Conservation (phyloP, 306 rosid genomes). For the Abrus precatorius region DNA sequence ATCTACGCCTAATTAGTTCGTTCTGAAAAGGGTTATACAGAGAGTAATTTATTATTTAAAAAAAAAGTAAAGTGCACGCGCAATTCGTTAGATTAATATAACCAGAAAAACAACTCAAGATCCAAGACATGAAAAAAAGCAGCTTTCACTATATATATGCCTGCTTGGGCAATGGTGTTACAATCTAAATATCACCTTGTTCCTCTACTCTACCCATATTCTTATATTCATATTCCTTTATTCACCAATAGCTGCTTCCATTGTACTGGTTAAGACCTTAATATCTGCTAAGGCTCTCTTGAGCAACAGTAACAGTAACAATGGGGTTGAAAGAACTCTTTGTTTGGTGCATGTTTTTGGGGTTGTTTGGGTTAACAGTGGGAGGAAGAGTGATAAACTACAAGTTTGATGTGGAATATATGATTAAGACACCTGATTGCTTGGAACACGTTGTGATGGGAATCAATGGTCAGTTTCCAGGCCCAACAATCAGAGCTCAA, state of each 20-base stretch:
- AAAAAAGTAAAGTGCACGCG: background rate
- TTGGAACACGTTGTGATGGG: conserved; percentile 74
- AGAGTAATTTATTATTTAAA: too few relatives aligned
- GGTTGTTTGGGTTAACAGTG: background rate
- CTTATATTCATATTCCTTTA: background rate
- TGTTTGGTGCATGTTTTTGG: conserved; percentile 44
- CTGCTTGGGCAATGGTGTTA: conserved; percentile 6
- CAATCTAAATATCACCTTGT: background rate
- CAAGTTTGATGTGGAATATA: conserved; percentile 71
- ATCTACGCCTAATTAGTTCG: too few relatives aligned
- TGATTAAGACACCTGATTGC: conserved; percentile 64
- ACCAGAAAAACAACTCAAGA: background rate
- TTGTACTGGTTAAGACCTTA: background rate
- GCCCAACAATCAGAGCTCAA: conserved; percentile 75
- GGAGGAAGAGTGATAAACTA: conserved; percentile 56
- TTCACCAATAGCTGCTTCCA: background rate
- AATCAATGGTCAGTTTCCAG: conserved; percentile 86
- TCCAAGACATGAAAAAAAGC: background rate
- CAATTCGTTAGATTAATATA: background rate
- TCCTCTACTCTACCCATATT: background rate
- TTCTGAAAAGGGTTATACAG: too few relatives aligned
- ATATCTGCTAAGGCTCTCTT: background rate
- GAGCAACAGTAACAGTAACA: background rate
- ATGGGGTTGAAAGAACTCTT: conserved; percentile 35
- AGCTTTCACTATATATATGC: background rate